Conservation (phyloP, 345 rosid species). For the Lepidium aucheri region DNA sequence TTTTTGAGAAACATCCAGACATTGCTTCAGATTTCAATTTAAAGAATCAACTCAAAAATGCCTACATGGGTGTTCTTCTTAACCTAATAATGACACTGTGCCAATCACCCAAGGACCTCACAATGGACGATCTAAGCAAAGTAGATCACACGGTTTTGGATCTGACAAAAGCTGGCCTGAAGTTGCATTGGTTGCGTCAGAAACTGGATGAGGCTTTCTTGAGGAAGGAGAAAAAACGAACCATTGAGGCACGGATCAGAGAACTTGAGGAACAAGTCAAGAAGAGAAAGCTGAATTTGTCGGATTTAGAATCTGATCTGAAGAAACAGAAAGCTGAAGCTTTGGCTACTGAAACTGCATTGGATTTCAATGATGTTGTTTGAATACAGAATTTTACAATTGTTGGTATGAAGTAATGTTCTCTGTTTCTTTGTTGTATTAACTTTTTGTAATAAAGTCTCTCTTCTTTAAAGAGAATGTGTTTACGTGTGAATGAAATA, state of each 20-base stretch:
- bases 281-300: background rate
- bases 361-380: no score
- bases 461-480: no score
- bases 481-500: no score
- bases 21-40: background rate
- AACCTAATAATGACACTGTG: background rate
- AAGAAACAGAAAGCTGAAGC: conserved; percentile 1
- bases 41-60: background rate
- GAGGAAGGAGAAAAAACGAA: background rate
- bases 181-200: background rate
- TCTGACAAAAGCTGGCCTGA: background rate
- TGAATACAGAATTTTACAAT: no score
- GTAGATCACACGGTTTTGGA: background rate
- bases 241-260: background rate
- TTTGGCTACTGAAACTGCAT: background rate
- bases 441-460: no score
- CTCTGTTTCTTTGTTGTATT: no score
- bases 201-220: background rate
- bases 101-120: background rate
- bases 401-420: no score
- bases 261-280: background rate
- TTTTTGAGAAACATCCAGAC: conserved; percentile 1
- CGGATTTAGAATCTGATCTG: background rate
- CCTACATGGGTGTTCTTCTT: background rate
- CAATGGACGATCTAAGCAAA: background rate